These are phyloP conservation scores for Gracilaria gracilis DNA, from an alignment of 23 red algal species.

Conservation along the genomic window DNA sequence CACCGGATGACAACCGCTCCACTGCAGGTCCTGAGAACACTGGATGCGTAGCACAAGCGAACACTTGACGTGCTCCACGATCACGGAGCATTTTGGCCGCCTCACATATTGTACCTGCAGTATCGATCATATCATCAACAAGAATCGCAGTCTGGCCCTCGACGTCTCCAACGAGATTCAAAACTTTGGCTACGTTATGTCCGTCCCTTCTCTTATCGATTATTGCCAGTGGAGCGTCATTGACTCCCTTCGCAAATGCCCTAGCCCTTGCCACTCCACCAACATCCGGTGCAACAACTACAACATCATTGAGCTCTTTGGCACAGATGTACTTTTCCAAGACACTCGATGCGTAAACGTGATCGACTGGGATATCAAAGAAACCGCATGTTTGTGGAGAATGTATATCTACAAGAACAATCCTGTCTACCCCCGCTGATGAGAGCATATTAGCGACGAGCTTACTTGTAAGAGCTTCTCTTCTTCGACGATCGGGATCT, in stretches of 20 bases:
- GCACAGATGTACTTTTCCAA: conserved; percentile 79
- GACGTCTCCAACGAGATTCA: conserved; percentile 98
- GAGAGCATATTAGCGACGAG: conserved; percentile 96
- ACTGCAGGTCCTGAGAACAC: conserved; percentile 93
- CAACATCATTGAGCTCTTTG: conserved; percentile 78
- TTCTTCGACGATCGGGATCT: conserved; percentile 87
- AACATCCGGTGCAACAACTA: conserved; percentile 95
- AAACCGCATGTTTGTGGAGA: conserved; percentile 99
- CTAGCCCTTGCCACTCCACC: conserved; percentile 97
- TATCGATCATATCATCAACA: conserved; percentile 99
- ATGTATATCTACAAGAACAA: conserved; percentile 98
- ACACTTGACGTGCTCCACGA: conserved; percentile 85
- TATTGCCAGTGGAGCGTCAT: conserved; percentile 95
- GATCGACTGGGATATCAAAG: conserved; percentile 99
- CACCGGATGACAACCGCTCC: conserved; percentile 90
- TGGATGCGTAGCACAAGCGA: conserved; percentile 91
- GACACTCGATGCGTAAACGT: conserved; percentile 89
- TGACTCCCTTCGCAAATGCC: conserved; percentile 90
- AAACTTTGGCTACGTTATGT: conserved; percentile 86
- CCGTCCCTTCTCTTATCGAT: conserved; percentile 96
- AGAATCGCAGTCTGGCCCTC: conserved; percentile 85
- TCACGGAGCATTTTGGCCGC: conserved; percentile 86
- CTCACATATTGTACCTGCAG: conserved; percentile 88
- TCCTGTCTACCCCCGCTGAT: conserved; percentile 86
- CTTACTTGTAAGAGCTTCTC: conserved; percentile 96